phyloP scores from a whole-genome alignment of 202 grass and related monocot genomes.

The Zizania palustris region DNA sequence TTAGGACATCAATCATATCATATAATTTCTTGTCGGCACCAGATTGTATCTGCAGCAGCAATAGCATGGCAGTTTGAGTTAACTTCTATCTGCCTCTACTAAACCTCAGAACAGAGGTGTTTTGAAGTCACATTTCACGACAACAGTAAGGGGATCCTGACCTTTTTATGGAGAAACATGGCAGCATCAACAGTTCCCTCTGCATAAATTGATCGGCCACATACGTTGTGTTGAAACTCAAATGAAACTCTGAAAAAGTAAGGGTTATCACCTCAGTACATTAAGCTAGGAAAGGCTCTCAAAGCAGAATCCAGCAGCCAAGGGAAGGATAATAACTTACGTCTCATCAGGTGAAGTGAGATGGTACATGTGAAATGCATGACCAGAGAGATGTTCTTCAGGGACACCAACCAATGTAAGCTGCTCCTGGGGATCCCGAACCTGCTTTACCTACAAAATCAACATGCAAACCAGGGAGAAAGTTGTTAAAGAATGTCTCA shows the following conservation, averaged over 20 bases:
- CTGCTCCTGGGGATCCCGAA: slow-evolving; percentile 72
- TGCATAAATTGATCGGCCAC: slow-evolving; percentile 75
- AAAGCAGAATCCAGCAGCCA: slow-evolving; percentile 15
- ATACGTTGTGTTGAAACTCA: slow-evolving; percentile 97
- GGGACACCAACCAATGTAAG: slow-evolving; percentile 83
- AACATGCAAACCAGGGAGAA: slow-evolving; percentile 23
- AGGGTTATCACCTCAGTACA: slow-evolving; percentile 5
- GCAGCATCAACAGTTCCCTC: slow-evolving; percentile 86
- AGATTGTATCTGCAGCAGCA: slow-evolving; percentile 59
- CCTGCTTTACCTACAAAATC: slow-evolving; percentile 63
- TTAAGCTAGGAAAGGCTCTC: slow-evolving; percentile 6
- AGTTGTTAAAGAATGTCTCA: neutral
- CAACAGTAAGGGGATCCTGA: slow-evolving; percentile 21
- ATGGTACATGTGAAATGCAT: slow-evolving; percentile 93
- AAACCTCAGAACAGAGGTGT: neutral
- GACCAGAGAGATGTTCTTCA: slow-evolving; percentile 75
- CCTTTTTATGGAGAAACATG: slow-evolving; percentile 80
- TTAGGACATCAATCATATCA: slow-evolving; percentile 88
- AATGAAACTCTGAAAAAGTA: slow-evolving; percentile 72
- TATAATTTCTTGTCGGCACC: slow-evolving; percentile 77
- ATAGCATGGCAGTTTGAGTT: slow-evolving; percentile 10
- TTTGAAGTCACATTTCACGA: neutral
- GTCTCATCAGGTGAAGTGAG: slow-evolving; percentile 87
- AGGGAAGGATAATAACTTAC: slow-evolving; percentile 47
- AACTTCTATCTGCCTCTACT: neutral